These are phyloP conservation scores for Arthrobotrys megalospora DNA, from an alignment of 2,329 filamentous ascomycete genomes.

Conservation along the genomic window DNA sequence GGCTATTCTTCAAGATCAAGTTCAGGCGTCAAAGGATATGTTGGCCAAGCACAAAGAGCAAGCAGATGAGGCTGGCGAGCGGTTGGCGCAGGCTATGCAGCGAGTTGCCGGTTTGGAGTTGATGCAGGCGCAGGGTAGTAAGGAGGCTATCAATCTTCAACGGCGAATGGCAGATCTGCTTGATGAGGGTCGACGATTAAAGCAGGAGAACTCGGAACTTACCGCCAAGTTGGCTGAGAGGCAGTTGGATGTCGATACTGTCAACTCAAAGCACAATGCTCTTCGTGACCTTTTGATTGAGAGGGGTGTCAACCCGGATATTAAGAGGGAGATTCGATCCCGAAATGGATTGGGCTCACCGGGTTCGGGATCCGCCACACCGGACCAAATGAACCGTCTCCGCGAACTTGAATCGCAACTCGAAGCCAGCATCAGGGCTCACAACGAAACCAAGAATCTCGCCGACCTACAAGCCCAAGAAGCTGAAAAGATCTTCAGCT, in stretches of 20 bases:
- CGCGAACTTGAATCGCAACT: slow-evolving; percentile 92
- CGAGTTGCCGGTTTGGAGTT: slow-evolving; percentile 95
- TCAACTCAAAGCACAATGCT: slow-evolving; percentile 91
- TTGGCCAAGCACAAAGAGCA: slow-evolving; percentile 91
- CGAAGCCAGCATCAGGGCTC: slow-evolving; percentile 80
- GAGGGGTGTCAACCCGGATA: slow-evolving; percentile 83
- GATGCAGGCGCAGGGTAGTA: slow-evolving; percentile 96
- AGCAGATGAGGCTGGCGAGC: slow-evolving; percentile 87
- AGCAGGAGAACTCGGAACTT: slow-evolving; percentile 84
- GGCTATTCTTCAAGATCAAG: slow-evolving; percentile 81
- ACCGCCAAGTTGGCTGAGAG: slow-evolving; percentile 86
- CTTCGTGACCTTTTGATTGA: slow-evolving; percentile 93
- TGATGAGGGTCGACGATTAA: slow-evolving; percentile 85
- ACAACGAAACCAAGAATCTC: slow-evolving; percentile 85
- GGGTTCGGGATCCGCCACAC: slow-evolving; percentile 80
- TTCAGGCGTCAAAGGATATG: slow-evolving; percentile 82
- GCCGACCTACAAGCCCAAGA: slow-evolving; percentile 87
- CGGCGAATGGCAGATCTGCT: slow-evolving; percentile 89
- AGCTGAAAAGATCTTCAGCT: slow-evolving; percentile 88
- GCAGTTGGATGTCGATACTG: slow-evolving; percentile 92
- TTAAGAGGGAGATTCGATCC: slow-evolving; percentile 75
- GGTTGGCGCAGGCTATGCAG: slow-evolving; percentile 92
- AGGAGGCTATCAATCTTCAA: slow-evolving; percentile 89
- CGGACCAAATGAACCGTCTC: slow-evolving; percentile 80
- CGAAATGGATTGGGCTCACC: slow-evolving; percentile 75